Base-by-base conservation (phyloP, 371 early-diverging fungal species). In the Mucor piriformis region DNA sequence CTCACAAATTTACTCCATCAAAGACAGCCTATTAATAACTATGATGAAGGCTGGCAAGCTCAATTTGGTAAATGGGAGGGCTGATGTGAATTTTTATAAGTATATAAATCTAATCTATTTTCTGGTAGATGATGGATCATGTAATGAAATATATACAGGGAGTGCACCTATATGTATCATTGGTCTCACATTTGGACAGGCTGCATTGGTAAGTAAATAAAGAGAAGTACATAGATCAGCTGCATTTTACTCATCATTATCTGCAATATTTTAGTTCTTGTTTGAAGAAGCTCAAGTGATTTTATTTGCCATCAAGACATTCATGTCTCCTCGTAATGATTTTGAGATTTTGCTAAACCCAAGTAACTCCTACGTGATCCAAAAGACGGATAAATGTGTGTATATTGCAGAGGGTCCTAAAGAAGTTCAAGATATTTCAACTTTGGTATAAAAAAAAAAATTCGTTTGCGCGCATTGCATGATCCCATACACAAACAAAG, bases 211-310 rank as follows among this genome's bases (percentile, higher is more conserved):
- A 58, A 38, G 13, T 29, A 29, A 29, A 29, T 8, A 29, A 29
- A 38, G 6, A 23, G 11, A 46, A 4, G 3, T 21, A 44, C 3
- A 48, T 2, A 29, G 13, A n/a, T n/a, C n/a, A n/a, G n/a, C n/a
- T n/a, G n/a, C n/a, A n/a, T n/a, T n/a, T n/a, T 0, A 38, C 16
- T 38, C 2, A 15, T n/a, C 5, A 5, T 38, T n/a, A 12, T 15
- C 2, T 20, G 20, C 23, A 18, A 29, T n/a, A 1, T 46, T 43
- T 5, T 33, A 58, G 58, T 58, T 50, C 54, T 57, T 86, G 12
- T 92, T 70, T 65, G 77, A 77, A 32, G 88, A 92, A 63, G 87
- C 86, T 46, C 92, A 92, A 65, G 81, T 84, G 2, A 83, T 89
- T 25, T 62, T 89, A 57, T 81, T 89, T 73, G 90, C 83, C 15